phyloP scores from a whole-genome alignment of 23 red algal genomes.

The Gracilariopsis chorda region DNA sequence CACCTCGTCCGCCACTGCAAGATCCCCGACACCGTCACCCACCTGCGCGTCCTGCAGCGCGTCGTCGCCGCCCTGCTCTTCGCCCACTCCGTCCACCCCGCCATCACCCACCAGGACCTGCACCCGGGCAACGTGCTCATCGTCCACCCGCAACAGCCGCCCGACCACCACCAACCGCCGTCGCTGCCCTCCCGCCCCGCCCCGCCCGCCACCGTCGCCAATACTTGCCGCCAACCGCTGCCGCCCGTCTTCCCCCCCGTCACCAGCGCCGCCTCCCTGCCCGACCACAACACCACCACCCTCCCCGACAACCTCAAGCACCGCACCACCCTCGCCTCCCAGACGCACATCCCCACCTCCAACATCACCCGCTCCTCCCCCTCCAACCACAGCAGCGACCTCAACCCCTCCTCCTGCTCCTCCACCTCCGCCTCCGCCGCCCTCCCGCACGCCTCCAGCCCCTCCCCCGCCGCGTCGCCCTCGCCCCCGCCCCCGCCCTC shows the following conservation, averaged over 20 bases:
- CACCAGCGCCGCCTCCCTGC: background rate
- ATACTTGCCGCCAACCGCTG: background rate
- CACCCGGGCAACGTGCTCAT: slow-evolving; percentile 56
- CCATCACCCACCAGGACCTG: slow-evolving; percentile 56
- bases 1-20: slow-evolving; percentile 27
- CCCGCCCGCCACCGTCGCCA: background rate
- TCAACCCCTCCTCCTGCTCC: slow-evolving; percentile 11
- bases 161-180: background rate
- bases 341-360: background rate
- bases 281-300: background rate
- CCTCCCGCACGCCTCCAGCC: background rate
- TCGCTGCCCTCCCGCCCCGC: background rate
- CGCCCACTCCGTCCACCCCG: background rate
- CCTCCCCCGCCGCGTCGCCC: background rate
- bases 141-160: background rate
- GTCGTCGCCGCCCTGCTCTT: slow-evolving; percentile 50
- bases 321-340: slow-evolving; percentile 1
- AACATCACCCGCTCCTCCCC: background rate
- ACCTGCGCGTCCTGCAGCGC: slow-evolving; percentile 49
- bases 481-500: background rate
- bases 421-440: background rate
- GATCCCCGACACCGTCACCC: slow-evolving; percentile 36
- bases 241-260: background rate
- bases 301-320: background rate
- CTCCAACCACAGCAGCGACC: background rate